These are phyloP conservation scores for Echinochloa phyllopogon DNA, from an alignment of 176 grass and related monocot genomes.

Conservation along the genomic window DNA sequence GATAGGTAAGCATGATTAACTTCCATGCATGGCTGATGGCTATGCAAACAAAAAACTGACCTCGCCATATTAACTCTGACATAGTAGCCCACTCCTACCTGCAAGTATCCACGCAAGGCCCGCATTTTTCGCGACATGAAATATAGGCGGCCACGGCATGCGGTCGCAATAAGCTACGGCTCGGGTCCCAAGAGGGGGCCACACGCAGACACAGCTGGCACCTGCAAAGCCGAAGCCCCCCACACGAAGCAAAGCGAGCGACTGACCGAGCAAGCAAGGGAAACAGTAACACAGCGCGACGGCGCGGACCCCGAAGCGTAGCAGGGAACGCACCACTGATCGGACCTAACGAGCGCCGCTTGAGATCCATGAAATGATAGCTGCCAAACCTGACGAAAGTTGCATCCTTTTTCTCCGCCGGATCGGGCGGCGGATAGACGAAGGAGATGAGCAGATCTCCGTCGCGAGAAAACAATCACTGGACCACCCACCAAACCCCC, in stretches of 20 bases:
- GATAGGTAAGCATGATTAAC: background rate
- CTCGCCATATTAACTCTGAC: background rate
- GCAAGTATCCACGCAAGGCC: background rate
- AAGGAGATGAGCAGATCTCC: constrained; percentile 25
- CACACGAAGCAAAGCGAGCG: constrained; percentile 34
- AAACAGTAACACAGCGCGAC: constrained; percentile 29
- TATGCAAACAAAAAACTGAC: constrained; percentile 15
- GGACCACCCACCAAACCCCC: constrained; percentile 11
- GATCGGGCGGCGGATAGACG: background rate
- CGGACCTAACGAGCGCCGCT: constrained; percentile 4
- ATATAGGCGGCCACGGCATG: constrained; percentile 31
- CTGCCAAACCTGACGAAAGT: constrained; percentile 10
- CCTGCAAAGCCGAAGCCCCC: constrained; percentile 5
- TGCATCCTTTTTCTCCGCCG: background rate
- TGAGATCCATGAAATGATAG: constrained; percentile 62
- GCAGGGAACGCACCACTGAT: constrained; percentile 28
- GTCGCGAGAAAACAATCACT: constrained; percentile 8
- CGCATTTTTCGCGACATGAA: constrained; percentile 42
- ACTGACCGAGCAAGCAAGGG: constrained; percentile 15
- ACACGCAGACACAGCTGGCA: constrained; percentile 37
- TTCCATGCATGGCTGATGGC: background rate
- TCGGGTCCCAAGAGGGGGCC: constrained; percentile 28
- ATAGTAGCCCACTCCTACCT: background rate
- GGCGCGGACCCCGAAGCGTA: background rate
- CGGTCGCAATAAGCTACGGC: background rate